Evolutionary conservation across 495 filamentous ascomycete genomes (phyloP), one percentile per base, ranked within the genome.

Genomic region (Astrocystis sublimbata): DNA sequence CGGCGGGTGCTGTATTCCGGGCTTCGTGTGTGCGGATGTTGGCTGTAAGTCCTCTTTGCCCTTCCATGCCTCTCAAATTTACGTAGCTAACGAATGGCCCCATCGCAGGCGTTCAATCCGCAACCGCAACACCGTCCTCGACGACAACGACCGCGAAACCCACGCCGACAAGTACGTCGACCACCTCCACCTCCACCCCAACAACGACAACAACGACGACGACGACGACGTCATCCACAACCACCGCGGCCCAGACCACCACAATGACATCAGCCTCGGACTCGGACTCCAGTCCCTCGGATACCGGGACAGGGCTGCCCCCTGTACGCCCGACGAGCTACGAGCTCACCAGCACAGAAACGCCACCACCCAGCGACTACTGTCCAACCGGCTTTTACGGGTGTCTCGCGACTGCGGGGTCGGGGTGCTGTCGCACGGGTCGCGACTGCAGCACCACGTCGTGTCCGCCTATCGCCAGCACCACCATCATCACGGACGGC

Each of bases 1-100:
- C 4, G 92, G 92, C 1, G 93, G 93, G 1, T 98, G 93, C 66
- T 98, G 93, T 71, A 88, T 96, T 47, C 81, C 88, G 1, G 90
- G 89, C 1, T 96, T 88, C 69, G 80, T 81, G 2, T 98, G 93
- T 72, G 82, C 86, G n/a, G 82, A 83, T 26, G 80, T 89, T 36
- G 94, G 93, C 19, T 98, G 93, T 92, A 69, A 84, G 86, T 83
- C 54, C 49, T 30, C 54, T 28, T 41, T 12, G 24, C 43, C 43
- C 40, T 61, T 6, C 28, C 21, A 12, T 28, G 4, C 41, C 4
- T 13, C 26, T 10, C 12, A 10, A 1, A 13, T 13, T 13, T 40
- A 33, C 46, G 7, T 13, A 10, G 31, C 58, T 61, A 61, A 61
- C 38, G 15, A 35, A 26, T 7, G 6, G 8, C 6, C 13, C 21